Evolutionary conservation across 1,284 basidiomycete genomes (phyloP), one percentile per base, ranked within the genome.

Genomic region (Sanghuangporus baumii): DNA sequence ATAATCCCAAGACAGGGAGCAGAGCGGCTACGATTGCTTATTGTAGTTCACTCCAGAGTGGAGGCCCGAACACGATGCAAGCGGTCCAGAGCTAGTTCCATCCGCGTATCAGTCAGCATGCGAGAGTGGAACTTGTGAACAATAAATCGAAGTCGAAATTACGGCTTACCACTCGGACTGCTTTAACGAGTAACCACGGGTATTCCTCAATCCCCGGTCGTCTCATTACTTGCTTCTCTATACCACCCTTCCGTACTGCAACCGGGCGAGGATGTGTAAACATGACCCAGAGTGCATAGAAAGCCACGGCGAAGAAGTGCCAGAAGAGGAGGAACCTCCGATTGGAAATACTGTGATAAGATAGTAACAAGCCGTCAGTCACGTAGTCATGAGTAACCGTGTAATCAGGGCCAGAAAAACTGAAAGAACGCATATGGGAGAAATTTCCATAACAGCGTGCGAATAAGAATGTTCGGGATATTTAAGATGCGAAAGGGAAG

Each of bases 301-400:
- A 85, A 0, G 96, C 96, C 66, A 99, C 96, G 31, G 84, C 79
- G 81, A 97, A 99, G 78, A 99, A 99, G 79, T 99, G 96, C 69
- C 84, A 87, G 69, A 91, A 88, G 31, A 99, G 86, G 46, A 94
- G 75, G 31, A 85, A 67, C 0, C 94, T 93, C 20, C 88, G 87
- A 1, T 93, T 90, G 2, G 85, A 81, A 60, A 96, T 81, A 18
- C 82, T 83, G 18, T 36, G 52, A 43, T 70, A 55, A 12, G 18
- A 52, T 12, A 43, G 48, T 12, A 20, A 43, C 58, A 48, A 31
- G 41, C 11, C 34, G 50, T 20, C 20, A 23, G 34, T 57, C 47
- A 62, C 34, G 36, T 9, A 57, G 46, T 47, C 47, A 56, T 20
- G 52, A 40, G 41, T 43, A 16, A 47, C 16, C 54, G 37, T 52